Percentiles rank a stretch among this genome's conserved stretches.
Conservation (phyloP, 2,329 filamentous ascomycete species). For the Talaromyces verruculosus region DNA sequence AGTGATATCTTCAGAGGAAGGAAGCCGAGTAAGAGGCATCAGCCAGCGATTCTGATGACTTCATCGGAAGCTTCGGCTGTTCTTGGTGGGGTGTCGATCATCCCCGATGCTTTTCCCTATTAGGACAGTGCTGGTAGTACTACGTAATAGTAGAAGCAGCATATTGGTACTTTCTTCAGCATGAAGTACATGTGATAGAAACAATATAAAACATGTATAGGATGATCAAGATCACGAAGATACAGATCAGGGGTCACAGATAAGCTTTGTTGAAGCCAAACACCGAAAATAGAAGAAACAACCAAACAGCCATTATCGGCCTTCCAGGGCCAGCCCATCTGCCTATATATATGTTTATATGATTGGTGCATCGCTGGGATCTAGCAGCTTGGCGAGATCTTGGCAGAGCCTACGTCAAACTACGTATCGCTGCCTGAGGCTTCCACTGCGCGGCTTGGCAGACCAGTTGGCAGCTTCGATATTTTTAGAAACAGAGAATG, state of each 20-base stretch:
- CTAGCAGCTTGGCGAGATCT: not conserved
- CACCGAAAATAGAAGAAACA: not conserved
- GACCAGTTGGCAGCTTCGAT: too few relatives aligned
- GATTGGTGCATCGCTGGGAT: not conserved
- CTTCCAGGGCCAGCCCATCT: too few relatives aligned
- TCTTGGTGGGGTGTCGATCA: constrained; percentile 8
- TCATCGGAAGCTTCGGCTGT: constrained; percentile 1
- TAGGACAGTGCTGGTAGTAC: not conserved
- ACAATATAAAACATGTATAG: not conserved
- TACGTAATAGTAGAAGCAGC: not conserved
- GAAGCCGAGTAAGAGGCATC: not conserved
- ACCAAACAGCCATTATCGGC: not conserved
- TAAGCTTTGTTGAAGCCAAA: not conserved
- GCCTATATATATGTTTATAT: too few relatives aligned
- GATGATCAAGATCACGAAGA: not conserved
- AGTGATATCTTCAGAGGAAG: not conserved
- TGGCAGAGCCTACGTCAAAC: not conserved
- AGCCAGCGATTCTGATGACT: not conserved
- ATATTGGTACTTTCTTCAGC: not conserved
- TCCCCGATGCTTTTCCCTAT: not conserved
- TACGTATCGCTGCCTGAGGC: not conserved
- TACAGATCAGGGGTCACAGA: not conserved
- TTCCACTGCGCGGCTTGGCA: not conserved
- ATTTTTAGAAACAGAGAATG: too few relatives aligned
- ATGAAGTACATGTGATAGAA: too few relatives aligned